Conservation (phyloP, 306 rosid genomes). For the Cicer yamashitae region DNA sequence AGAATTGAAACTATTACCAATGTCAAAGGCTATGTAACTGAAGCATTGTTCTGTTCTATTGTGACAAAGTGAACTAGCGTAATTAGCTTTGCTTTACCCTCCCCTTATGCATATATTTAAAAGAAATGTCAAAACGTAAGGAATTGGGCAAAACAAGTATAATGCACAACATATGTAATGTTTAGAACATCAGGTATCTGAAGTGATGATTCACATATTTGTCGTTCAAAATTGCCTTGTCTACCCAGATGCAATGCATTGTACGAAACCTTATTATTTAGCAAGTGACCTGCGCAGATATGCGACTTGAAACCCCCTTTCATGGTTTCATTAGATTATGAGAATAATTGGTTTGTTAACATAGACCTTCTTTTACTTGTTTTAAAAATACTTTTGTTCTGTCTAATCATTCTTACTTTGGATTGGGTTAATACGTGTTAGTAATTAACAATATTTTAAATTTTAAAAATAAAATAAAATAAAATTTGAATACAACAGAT, state of each 20-base stretch:
- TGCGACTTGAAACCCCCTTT: too few relatives aligned
- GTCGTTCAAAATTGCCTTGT: not conserved
- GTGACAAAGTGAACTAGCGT: slow-evolving; percentile 25
- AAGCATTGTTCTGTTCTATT: slow-evolving; percentile 21
- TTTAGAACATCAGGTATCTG: not conserved
- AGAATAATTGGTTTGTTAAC: too few relatives aligned
- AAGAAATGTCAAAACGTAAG: not conserved
- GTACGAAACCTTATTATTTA: not conserved
- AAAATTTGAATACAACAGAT: too few relatives aligned
- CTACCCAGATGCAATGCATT: not conserved
- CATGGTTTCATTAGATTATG: too few relatives aligned
- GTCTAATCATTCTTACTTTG: too few relatives aligned
- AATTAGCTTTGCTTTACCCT: not conserved
- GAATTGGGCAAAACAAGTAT: not conserved
- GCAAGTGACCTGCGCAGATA: too few relatives aligned
- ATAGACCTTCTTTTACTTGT: too few relatives aligned
- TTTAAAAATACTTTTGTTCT: too few relatives aligned
- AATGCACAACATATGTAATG: slow-evolving; percentile 13
- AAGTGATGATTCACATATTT: slow-evolving; percentile 3
- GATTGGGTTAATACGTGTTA: too few relatives aligned
- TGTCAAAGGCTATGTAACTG: slow-evolving; percentile 30
- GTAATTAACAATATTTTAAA: too few relatives aligned
- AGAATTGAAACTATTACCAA: slow-evolving; percentile 16
- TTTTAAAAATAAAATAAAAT: too few relatives aligned
- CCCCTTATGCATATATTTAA: not conserved